Conservation (phyloP, 306 rosid genomes). For the Coriaria nepalensis region DNA sequence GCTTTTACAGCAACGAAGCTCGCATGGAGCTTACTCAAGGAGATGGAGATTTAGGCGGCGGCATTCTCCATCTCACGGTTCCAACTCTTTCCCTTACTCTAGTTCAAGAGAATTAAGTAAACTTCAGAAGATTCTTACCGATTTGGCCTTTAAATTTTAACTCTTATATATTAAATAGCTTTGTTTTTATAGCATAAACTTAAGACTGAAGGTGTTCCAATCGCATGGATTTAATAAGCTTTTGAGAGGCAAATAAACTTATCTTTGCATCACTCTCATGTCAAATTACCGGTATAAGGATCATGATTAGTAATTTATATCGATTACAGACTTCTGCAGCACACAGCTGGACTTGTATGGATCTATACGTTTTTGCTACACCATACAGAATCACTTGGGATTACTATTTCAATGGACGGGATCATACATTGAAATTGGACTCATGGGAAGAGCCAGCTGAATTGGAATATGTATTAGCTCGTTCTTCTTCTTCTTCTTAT, state of each 20-base stretch:
- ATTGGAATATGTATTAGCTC: conserved; percentile 67
- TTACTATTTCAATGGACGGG: conserved; percentile 76
- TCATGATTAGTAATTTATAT: too few species aligned
- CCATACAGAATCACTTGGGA: conserved; percentile 97
- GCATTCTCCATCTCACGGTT: conserved; percentile 76
- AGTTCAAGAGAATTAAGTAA: too few species aligned
- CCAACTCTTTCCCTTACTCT: too few species aligned
- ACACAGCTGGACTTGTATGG: conserved; percentile 99
- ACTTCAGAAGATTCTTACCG: too few species aligned
- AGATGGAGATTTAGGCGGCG: conserved; percentile 59
- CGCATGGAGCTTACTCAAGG: conserved; percentile 38
- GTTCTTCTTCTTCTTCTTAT: not conserved
- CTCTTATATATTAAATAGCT: not conserved
- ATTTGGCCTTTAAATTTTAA: too few species aligned
- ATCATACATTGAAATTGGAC: conserved; percentile 61
- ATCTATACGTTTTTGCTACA: conserved; percentile 87
- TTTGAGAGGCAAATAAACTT: too few species aligned
- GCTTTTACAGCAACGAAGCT: conserved; percentile 66
- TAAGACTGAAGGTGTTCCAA: too few species aligned
- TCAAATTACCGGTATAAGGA: too few species aligned
- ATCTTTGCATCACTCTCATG: too few species aligned
- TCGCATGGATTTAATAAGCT: too few species aligned
- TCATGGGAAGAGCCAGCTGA: conserved; percentile 98
- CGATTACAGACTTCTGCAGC: conserved; percentile 61
- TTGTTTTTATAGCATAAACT: not conserved